phyloP scores from a whole-genome alignment of 305 asterid species.

The Fraxinus latifolia region DNA sequence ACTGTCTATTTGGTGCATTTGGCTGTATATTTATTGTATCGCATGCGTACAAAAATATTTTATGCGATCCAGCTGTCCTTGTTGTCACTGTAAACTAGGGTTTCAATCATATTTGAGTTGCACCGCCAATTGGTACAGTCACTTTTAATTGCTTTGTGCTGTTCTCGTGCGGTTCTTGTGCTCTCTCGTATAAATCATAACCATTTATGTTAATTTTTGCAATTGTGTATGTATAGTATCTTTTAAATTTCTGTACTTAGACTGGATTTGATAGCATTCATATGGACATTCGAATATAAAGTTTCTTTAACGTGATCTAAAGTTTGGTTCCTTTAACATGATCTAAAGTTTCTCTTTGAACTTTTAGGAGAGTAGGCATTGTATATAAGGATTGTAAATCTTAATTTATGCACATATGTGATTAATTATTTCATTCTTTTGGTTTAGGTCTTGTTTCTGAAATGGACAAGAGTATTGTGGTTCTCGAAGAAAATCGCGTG shows the following conservation, averaged over 20 bases:
- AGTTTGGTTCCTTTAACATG: not conserved
- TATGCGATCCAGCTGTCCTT: conserved; percentile 2
- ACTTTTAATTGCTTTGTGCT: not conserved
- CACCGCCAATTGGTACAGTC: not conserved
- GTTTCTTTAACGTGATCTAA: not conserved
- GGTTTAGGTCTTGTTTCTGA: conserved; percentile 27
- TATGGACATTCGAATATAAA: not conserved
- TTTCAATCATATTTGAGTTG: conserved; percentile 24
- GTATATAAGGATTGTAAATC: conserved; percentile 24
- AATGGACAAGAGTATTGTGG: conserved; percentile 42
- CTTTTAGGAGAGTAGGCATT: not conserved
- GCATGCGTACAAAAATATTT: conserved; percentile 2
- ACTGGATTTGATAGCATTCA: not conserved
- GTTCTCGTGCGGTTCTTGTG: not conserved
- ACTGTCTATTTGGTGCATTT: conserved; percentile 10
- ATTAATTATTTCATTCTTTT: conserved; percentile 13
- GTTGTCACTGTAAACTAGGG: conserved; percentile 33
- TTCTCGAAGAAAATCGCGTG: conserved; percentile 28
- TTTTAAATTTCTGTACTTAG: not conserved
- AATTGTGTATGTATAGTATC: not conserved
- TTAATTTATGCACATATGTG: conserved; percentile 7
- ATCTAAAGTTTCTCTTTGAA: not conserved
- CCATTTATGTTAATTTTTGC: not conserved
- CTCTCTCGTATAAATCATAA: not conserved
- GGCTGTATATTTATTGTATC: not conserved